Evolutionary conservation across 2,329 filamentous ascomycete genomes (phyloP).

Genomic region (Epichloe festucae): DNA sequence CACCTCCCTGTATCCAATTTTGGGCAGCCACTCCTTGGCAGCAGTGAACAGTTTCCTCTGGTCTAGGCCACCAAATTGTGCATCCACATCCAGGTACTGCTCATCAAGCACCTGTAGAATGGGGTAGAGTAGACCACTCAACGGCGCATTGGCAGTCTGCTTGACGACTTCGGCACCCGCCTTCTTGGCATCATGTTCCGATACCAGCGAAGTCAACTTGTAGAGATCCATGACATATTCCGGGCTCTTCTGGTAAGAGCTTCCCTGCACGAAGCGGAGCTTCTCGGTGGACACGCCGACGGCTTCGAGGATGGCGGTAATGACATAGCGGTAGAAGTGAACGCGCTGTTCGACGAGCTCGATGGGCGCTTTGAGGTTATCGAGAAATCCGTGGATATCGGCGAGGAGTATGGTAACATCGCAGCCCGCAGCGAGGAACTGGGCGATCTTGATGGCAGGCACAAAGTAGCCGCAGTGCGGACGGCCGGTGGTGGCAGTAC

Average conservation of each 20-base stretch:
- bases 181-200: slow-evolving; percentile 74
- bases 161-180: slow-evolving; percentile 92
- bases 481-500: slow-evolving; percentile 72
- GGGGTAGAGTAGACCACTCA: slow-evolving; percentile 36
- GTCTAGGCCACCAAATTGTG: slow-evolving; percentile 74
- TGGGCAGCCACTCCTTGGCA: slow-evolving; percentile 73
- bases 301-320: slow-evolving; percentile 61
- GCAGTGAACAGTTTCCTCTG: slow-evolving; percentile 83
- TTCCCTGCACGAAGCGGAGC: slow-evolving; percentile 74
- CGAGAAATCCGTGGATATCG: slow-evolving; percentile 65
- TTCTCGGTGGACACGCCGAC: slow-evolving; percentile 68
- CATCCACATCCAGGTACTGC: slow-evolving; percentile 75
- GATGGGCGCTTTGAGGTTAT: slow-evolving; percentile 75
- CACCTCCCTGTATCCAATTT: slow-evolving; percentile 66
- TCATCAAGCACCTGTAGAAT: slow-evolving; percentile 78
- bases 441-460: slow-evolving; percentile 77
- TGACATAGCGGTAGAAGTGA: slow-evolving; percentile 69
- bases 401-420: slow-evolving; percentile 67
- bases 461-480: slow-evolving; percentile 88
- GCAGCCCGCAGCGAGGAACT: slow-evolving; percentile 75
- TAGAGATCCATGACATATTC: slow-evolving; percentile 85
- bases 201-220: slow-evolving; percentile 55
- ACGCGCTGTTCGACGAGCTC: slow-evolving; percentile 74
- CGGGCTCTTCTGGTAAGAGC: slow-evolving; percentile 60
- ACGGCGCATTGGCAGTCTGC: slow-evolving; percentile 63